These are phyloP conservation scores for Chytriomyces hyalinus DNA, from an alignment of 192 early-diverging fungal species.

Conservation along the genomic window DNA sequence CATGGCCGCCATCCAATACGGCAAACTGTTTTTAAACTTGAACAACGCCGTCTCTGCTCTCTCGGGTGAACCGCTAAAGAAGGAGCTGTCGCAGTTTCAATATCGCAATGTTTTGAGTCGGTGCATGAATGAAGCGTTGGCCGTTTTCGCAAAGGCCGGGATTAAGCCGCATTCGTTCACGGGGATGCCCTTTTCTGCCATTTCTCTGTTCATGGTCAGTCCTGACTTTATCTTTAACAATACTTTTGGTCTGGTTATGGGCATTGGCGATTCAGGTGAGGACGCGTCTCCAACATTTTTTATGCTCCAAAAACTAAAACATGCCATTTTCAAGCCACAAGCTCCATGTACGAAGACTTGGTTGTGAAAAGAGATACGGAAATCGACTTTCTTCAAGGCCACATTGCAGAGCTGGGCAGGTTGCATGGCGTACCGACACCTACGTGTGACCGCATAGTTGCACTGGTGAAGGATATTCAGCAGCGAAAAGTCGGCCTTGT, in stretches of 20 bases:
- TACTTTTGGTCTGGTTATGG: conserved; percentile 29
- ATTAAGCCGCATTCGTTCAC: conserved; percentile 51
- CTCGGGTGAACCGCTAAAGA: conserved; percentile 38
- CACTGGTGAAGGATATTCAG: conserved; percentile 35
- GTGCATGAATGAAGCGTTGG: conserved; percentile 49
- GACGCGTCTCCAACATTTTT: background rate
- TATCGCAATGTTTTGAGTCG: conserved; percentile 39
- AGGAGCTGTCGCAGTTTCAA: conserved; percentile 39
- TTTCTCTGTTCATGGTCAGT: conserved; percentile 37
- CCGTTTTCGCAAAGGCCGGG: conserved; percentile 40
- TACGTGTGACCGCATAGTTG: conserved; percentile 40
- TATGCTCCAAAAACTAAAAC: conserved; percentile 11
- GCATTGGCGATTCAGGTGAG: conserved; percentile 39
- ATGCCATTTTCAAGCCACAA: conserved; percentile 35
- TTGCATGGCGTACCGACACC: conserved; percentile 42
- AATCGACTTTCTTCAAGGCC: conserved; percentile 54
- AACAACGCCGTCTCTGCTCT: conserved; percentile 55
- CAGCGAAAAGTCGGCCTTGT: conserved; percentile 27
- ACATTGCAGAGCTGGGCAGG: conserved; percentile 42
- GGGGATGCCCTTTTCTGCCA: conserved; percentile 22
- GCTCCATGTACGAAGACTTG: conserved; percentile 55
- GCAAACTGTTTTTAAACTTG: conserved; percentile 53
- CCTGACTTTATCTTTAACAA: conserved; percentile 44
- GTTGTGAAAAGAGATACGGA: conserved; percentile 43
- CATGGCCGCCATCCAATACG: conserved; percentile 47